Evolutionary conservation across 208 protist species (phyloP).

Genomic region (Acanthamoeba triangularis): DNA sequence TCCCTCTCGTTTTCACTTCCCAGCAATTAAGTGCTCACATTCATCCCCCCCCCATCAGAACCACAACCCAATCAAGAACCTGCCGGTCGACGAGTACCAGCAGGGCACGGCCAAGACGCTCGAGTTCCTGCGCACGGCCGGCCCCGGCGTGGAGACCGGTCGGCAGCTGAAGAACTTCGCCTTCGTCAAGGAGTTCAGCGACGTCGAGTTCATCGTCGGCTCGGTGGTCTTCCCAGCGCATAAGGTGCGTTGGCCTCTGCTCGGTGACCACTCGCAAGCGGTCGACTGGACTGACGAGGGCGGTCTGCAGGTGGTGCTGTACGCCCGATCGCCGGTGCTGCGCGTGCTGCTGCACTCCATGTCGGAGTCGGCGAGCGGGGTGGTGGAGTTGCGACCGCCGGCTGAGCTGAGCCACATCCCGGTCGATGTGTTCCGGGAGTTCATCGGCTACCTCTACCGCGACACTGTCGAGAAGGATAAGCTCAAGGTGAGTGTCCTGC

Average conservation of each 20-base stretch:
- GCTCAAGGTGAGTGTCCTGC: background rate
- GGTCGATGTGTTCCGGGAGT: slow-evolving; percentile 7
- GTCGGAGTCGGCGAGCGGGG: background rate
- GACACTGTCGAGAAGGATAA: slow-evolving; percentile 13
- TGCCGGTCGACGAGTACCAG: slow-evolving; percentile 28
- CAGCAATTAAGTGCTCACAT: background rate
- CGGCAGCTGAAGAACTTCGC: slow-evolving; percentile 24
- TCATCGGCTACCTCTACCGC: slow-evolving; percentile 52
- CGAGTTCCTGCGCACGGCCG: slow-evolving; percentile 2
- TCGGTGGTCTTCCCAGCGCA: background rate
- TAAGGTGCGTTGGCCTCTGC: background rate
- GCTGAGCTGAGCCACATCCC: background rate
- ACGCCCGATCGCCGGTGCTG: slow-evolving; percentile 37
- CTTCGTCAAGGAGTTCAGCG: slow-evolving; percentile 35
- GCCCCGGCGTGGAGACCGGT: background rate
- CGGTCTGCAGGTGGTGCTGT: background rate
- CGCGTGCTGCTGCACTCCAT: background rate
- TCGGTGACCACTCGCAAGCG: background rate
- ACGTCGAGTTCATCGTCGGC: slow-evolving; percentile 15
- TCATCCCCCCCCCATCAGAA: background rate
- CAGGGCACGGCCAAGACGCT: background rate
- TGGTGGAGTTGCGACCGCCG: slow-evolving; percentile 3
- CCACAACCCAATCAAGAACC: slow-evolving; percentile 46
- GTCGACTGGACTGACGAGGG: background rate
- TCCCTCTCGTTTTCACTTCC: background rate